phyloP scores from a whole-genome alignment of 2,329 filamentous ascomycete genomes.

The Exophiala xenobiotica region DNA sequence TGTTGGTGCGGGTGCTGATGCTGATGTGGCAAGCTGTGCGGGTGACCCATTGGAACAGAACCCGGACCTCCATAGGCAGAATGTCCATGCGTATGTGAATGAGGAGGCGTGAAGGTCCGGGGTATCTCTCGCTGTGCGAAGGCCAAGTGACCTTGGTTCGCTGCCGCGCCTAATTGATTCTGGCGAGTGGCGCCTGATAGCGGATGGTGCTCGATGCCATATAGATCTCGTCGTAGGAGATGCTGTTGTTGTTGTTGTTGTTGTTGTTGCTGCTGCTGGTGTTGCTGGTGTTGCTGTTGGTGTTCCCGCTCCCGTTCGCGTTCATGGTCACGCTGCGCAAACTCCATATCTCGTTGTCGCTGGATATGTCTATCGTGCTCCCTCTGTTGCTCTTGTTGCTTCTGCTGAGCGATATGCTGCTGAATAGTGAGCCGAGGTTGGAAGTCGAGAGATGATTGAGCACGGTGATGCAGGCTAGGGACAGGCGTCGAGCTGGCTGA shows the following conservation, averaged over 20 bases:
- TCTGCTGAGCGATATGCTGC: constrained; percentile 27
- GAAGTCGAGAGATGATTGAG: constrained; percentile 20
- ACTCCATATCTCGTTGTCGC: constrained; percentile 22
- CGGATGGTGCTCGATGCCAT: constrained; percentile 18
- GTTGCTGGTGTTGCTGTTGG: no score
- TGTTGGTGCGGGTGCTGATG: constrained; percentile 8
- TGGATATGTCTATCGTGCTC: constrained; percentile 24
- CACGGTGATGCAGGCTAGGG: constrained; percentile 26
- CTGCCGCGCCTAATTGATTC: constrained; percentile 14
- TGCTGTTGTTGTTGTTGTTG: constrained; percentile 26
- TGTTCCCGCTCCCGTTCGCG: constrained; percentile 31
- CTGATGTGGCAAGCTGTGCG: constrained; percentile 12
- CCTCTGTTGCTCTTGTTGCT: constrained; percentile 25
- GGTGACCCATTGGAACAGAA: constrained; percentile 4
- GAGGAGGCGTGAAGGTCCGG: constrained; percentile 24
- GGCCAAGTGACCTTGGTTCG: constrained; percentile 20
- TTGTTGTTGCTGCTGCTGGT: constrained; percentile 16
- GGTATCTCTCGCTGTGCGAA: constrained; percentile 23
- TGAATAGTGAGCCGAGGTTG: constrained; percentile 27
- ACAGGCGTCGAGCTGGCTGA: constrained; percentile 29
- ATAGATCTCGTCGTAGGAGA: constrained; percentile 19
- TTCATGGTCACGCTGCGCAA: constrained; percentile 16
- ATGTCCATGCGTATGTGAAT: constrained; percentile 13
- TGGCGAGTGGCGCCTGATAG: constrained; percentile 12
- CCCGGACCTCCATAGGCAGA: constrained; percentile 12